These are phyloP conservation scores for Lanzia echinophila DNA, from an alignment of 2,329 filamentous ascomycete species.

Conservation along the genomic window DNA sequence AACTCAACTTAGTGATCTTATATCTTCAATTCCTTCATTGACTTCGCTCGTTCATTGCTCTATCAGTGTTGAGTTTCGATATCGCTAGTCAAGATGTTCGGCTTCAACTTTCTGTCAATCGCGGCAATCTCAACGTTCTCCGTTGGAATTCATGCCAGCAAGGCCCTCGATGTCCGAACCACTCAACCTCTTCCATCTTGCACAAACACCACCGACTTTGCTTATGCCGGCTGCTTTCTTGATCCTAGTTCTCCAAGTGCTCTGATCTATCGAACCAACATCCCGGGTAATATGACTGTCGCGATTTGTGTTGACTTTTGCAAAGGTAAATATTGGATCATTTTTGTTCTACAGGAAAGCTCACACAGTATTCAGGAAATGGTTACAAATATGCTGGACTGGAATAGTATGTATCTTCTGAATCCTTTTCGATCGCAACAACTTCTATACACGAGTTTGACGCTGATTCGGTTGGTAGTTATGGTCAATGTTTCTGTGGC, in stretches of 20 bases:
- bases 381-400: constrained; percentile 32
- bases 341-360: neutral
- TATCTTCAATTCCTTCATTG: neutral
- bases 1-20: neutral
- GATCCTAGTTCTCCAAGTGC: constrained; percentile 26
- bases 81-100: constrained; percentile 14
- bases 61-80: neutral
- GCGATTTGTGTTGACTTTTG: constrained; percentile 33
- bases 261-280: constrained; percentile 25
- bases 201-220: constrained; percentile 28
- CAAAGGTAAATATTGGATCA: constrained; percentile 24
- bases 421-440: constrained; percentile 14
- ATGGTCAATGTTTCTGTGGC: constrained; percentile 29
- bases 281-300: constrained; percentile 31
- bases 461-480: constrained; percentile 14
- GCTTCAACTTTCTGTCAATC: constrained; percentile 17
- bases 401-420: constrained; percentile 21
- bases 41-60: neutral
- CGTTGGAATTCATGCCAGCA: constrained; percentile 17
- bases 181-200: constrained; percentile 24
- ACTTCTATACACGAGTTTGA: neutral
- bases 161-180: constrained; percentile 10
- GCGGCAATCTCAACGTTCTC: constrained; percentile 19
- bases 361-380: constrained; percentile 22
- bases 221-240: constrained; percentile 32